A percentile compares a stretch with the other conserved stretches of the same genome.
Conservation (phyloP, 140 eudicot genomes). For the Erigeron philadelphicus region DNA sequence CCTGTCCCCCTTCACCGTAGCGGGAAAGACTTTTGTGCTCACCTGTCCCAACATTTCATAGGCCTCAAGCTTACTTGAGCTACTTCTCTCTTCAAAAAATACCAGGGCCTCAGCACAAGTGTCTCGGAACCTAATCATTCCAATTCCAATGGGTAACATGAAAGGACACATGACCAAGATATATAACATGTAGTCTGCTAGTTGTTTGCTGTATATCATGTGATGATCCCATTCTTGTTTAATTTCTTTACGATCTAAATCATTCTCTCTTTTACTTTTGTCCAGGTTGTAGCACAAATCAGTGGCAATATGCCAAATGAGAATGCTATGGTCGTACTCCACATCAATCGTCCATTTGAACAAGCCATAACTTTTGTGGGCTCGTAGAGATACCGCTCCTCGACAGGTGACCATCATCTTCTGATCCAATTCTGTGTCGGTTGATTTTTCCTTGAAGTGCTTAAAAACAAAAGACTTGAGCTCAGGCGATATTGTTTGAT, state of each 20-base stretch:
- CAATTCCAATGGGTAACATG: slow-evolving; percentile 49
- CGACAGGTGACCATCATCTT: slow-evolving; percentile 21
- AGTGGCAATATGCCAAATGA: slow-evolving; percentile 54
- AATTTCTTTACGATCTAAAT: slow-evolving; percentile 13
- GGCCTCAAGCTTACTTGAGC: slow-evolving; percentile 21
- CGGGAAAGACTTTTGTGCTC: slow-evolving; percentile 28
- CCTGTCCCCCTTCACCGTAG: slow-evolving; percentile 44
- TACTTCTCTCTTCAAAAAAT: slow-evolving; percentile 27
- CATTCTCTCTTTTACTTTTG: slow-evolving; percentile 9
- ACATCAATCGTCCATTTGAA: slow-evolving; percentile 31
- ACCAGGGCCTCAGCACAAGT: slow-evolving; percentile 38
- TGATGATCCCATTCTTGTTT: slow-evolving; percentile 21
- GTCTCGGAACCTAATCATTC: slow-evolving; percentile 40
- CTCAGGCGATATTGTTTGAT: slow-evolving; percentile 13
- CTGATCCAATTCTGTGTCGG: slow-evolving; percentile 26
- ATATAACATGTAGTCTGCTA: slow-evolving; percentile 46
- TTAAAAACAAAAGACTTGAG: slow-evolving; percentile 24
- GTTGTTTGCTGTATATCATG: slow-evolving; percentile 26
- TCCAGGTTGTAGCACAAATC: slow-evolving; percentile 36
- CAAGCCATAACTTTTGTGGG: slow-evolving; percentile 16
- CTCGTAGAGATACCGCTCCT: slow-evolving; percentile 21
- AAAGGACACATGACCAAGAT: slow-evolving; percentile 40
- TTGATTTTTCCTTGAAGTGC: slow-evolving; percentile 26
- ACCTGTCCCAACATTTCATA: slow-evolving; percentile 31
- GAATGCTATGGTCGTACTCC: slow-evolving; percentile 49